Conservation (phyloP, 768 basidiomycete genomes). For the Agaricus blazei region DNA sequence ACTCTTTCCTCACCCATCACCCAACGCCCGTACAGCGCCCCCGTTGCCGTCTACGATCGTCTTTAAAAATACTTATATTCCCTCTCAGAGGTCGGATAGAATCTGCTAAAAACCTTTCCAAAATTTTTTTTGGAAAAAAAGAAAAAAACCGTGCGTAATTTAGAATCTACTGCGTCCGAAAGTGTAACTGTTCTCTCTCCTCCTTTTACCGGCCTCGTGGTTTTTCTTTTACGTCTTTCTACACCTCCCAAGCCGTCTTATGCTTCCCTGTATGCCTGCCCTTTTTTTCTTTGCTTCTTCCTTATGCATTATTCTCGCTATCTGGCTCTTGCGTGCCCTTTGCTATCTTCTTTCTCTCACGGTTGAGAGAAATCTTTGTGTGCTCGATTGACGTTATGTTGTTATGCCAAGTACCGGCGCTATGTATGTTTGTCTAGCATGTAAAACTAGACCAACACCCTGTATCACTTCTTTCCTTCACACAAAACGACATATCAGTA, state of each 20-base stretch:
- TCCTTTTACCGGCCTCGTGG: background rate
- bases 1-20: constrained; percentile 10
- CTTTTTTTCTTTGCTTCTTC: background rate
- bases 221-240: background rate
- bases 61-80: constrained; percentile 3
- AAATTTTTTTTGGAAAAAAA: background rate
- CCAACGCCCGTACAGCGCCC: constrained; percentile 15
- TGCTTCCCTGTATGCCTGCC: background rate
- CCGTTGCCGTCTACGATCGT: constrained; percentile 35
- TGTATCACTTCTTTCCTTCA: background rate
- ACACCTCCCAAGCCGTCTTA: background rate
- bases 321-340: background rate
- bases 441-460: background rate
- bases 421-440: background rate
- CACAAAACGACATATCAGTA: background rate
- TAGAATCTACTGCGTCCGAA: too few relatives aligned
- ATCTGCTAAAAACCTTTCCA: constrained; percentile 1
- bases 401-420: background rate
- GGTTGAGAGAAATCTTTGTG: constrained; percentile 4
- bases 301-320: constrained; percentile 3
- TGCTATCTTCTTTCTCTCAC: background rate
- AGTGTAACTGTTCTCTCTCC: background rate
- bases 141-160: background rate
- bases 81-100: background rate
- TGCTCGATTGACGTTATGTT: constrained; percentile 13